phyloP scores from a whole-genome alignment of 2,329 filamentous ascomycete genomes.

The Aspergillus transmontanensis region DNA sequence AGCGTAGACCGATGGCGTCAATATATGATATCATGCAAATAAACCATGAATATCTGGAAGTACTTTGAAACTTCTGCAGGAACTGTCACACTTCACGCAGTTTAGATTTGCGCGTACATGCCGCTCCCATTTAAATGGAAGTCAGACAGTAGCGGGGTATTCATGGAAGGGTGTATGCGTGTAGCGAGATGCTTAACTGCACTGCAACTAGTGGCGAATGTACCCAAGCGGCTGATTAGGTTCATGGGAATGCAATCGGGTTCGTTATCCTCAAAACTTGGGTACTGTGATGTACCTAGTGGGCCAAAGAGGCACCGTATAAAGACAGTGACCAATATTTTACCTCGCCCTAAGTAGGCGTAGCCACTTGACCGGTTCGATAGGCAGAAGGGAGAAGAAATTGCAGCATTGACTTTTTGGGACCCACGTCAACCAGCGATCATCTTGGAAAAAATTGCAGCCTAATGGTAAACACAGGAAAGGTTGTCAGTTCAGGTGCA shows the following conservation, averaged over 20 bases:
- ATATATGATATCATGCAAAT: not conserved
- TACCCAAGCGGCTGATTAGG: slow-evolving; percentile 51
- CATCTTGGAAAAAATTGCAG: slow-evolving; percentile 1
- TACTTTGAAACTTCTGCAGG: not conserved
- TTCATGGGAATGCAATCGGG: not conserved
- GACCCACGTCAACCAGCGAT: not conserved
- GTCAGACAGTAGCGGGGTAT: not conserved
- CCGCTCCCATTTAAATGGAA: not conserved
- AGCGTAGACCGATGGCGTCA: not conserved
- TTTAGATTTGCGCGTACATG: not conserved
- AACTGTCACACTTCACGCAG: not conserved
- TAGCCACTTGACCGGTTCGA: not conserved
- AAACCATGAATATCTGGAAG: not conserved
- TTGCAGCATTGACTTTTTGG: slow-evolving; percentile 18
- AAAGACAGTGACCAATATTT: not conserved
- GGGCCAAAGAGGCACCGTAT: not conserved
- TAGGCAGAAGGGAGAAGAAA: not conserved
- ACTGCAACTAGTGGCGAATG: not conserved
- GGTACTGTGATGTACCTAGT: not conserved
- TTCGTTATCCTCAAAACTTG: not conserved
- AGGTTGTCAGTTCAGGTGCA: slow-evolving; percentile 25
- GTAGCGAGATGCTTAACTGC: not conserved
- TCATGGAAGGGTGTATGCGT: not conserved
- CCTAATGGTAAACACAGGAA: not conserved
- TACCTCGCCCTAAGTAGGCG: not conserved